Evolutionary conservation across 441 rosid genomes (phyloP).

Genomic region (Brassica balearica): DNA sequence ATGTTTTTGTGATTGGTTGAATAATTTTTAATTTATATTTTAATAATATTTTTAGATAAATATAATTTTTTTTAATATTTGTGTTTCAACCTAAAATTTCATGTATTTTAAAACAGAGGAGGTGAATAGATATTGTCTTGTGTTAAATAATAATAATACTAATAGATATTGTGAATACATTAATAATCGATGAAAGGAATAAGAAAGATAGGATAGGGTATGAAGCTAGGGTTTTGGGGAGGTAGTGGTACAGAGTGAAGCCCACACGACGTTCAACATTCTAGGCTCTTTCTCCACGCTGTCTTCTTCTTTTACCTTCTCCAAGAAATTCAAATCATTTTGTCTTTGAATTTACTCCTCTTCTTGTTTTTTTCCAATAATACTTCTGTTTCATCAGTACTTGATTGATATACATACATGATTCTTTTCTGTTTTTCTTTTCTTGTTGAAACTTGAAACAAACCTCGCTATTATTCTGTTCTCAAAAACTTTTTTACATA

Average conservation of each 20-base stretch:
- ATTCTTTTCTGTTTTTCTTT: constrained; percentile 39
- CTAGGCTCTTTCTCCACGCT: constrained; percentile 48
- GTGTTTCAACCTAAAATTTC: no score
- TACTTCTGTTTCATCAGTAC: constrained; percentile 38
- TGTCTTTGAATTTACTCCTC: constrained; percentile 88
- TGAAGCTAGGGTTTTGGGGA: constrained; percentile 43
- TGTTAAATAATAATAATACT: no score
- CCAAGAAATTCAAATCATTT: constrained; percentile 86
- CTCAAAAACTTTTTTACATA: constrained; percentile 29
- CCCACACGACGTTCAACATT: constrained; percentile 63
- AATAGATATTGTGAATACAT: not conserved
- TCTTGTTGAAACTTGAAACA: constrained; percentile 42
- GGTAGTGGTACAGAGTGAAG: constrained; percentile 51
- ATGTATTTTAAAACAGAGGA: no score
- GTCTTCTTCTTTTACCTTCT: constrained; percentile 65
- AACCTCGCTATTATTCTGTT: constrained; percentile 34
- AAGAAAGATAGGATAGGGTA: constrained; percentile 38
- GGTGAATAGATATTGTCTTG: no score
- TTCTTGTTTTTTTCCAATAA: constrained; percentile 44
- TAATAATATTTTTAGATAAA: no score
- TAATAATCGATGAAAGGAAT: constrained; percentile 11
- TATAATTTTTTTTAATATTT: no score
- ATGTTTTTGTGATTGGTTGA: no score
- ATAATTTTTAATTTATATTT: no score
- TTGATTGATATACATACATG: constrained; percentile 39